Base-by-base conservation (phyloP, 495 filamentous ascomycete genomes). In the Xylaria cubensis region DNA sequence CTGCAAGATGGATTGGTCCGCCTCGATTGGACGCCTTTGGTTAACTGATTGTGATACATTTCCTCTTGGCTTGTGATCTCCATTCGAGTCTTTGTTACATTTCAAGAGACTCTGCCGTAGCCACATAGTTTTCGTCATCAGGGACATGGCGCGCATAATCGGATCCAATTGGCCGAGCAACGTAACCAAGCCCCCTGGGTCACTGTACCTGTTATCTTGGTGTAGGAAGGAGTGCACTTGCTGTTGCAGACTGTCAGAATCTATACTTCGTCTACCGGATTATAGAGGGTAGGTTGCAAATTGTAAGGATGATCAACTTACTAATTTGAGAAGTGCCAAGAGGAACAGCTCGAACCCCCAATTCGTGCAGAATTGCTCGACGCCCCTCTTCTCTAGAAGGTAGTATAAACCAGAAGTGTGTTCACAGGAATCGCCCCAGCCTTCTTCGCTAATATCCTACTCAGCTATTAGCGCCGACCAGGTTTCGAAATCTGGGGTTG, bases 71-170 rank as follows among this genome's bases (percentile, higher is more conserved):
- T 17, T 7, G 5, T 64, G n/a, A 1, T 5, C 15, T 24, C n/a
- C 55, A 26, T 48, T 21, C 5, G 34, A 29, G 21, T 39, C 17
- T 5, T 24, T n/a, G 59, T 6, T 34, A 55, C 12, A 53, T 64
- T 51, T 46, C 21, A 71, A 50, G 12, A 75, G 44, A 36, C 41
- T 53, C 34, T 77, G 64, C 34, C 76, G 71, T 0, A 77, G 65
- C 21, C 17, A 17, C 32, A 75, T 56, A 41, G 67, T 71, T 56
- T 55, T 72, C 6, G 65, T 74, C 76, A 77, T 77, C 67, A 72
- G 46, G 21, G 51, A 48, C 70, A 72, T 72, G 24, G 67, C 72
- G 3, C 67, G 59, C 66, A 73, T 65, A 26, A 73, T 44, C 10
- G 72, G 72, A 26, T 73, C 72, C 26, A 48, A 56, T 8, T 6